phyloP scores from a whole-genome alignment of 192 early-diverging fungal genomes.

The Pecoramyces ruminantium region DNA sequence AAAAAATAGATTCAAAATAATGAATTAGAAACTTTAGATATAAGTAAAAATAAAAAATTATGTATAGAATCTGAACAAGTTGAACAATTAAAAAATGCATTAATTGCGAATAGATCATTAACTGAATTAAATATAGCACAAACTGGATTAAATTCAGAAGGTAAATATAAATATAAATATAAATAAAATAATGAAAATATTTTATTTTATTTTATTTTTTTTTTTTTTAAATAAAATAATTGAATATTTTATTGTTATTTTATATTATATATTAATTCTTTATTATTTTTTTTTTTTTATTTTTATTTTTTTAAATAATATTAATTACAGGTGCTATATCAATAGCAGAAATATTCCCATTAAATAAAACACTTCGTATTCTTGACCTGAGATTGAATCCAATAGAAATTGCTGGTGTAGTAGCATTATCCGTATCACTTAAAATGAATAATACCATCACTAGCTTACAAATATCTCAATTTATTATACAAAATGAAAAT shows the following conservation, averaged over 20 bases:
- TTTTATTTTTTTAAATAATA: too few relatives aligned
- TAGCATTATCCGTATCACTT: conserved; percentile 66
- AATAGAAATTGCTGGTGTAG: conserved; percentile 61
- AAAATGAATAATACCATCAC: conserved; percentile 60
- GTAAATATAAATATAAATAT: background rate
- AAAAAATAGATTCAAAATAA: background rate
- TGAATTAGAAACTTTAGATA: background rate
- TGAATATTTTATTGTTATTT: too few relatives aligned
- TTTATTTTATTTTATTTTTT: too few relatives aligned
- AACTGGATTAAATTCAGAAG: background rate
- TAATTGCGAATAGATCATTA: background rate
- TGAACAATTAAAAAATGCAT: background rate
- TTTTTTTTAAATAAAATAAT: too few relatives aligned
- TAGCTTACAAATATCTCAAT: conserved; percentile 41
- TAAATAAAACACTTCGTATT: conserved; percentile 42
- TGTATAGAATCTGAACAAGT: background rate
- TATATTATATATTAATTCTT: too few relatives aligned
- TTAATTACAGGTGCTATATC: conserved; percentile 34
- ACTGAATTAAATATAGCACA: background rate
- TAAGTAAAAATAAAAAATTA: background rate
- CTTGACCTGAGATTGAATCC: conserved; percentile 66
- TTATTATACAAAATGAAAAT: background rate
- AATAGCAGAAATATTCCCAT: conserved; percentile 64
- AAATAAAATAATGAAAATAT: background rate
- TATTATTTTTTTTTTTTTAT: too few relatives aligned